Percentiles rank a stretch among this genome's conserved stretches.
These are phyloP conservation scores for Rubia tinctorum DNA, from an alignment of 305 asterid species.

Conservation along the genomic window DNA sequence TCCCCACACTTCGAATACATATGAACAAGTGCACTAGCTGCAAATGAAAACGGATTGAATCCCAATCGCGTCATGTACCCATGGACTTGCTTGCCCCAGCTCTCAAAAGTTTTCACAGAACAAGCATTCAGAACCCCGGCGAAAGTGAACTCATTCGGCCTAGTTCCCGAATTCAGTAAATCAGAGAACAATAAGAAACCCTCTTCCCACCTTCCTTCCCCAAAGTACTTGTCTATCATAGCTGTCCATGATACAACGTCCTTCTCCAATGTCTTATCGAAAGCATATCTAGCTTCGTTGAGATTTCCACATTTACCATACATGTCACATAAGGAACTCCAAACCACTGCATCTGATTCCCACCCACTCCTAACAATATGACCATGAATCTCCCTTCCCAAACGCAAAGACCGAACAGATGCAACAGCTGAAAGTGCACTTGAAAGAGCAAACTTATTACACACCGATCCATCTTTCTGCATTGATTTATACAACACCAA, in stretches of 20 bases:
- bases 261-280: slow-evolving; percentile 1
- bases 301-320: not conserved
- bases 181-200: not conserved
- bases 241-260: slow-evolving; percentile 4
- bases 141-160: not conserved
- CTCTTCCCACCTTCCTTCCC: slow-evolving; percentile 2
- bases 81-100: not conserved
- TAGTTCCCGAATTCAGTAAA: not conserved
- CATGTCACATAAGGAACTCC: not conserved
- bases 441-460: not conserved
- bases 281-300: not conserved
- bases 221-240: not conserved
- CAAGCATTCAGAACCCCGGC: not conserved
- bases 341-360: slow-evolving; percentile 5
- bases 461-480: not conserved
- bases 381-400: slow-evolving; percentile 3
- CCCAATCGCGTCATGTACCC: not conserved
- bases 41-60: not conserved
- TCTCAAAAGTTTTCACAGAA: not conserved
- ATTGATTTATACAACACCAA: not conserved
- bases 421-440: not conserved
- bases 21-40: slow-evolving; percentile 1
- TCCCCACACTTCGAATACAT: not conserved
- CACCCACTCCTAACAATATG: slow-evolving; percentile 1
- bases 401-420: not conserved